Evolutionary conservation across 768 basidiomycete genomes (phyloP).

Genomic region (Rhizopogon roseolus): DNA sequence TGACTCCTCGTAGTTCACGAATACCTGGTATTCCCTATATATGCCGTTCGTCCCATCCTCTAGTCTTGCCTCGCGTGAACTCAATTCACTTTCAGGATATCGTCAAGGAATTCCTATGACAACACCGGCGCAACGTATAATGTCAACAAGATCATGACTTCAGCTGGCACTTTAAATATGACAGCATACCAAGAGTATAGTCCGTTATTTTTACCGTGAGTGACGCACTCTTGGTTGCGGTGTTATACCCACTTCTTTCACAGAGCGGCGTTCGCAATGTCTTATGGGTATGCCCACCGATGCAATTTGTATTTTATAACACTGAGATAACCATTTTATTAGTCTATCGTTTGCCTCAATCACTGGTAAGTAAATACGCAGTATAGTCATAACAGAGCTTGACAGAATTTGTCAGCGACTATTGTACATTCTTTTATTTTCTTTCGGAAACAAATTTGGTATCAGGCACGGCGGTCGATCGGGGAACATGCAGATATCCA

Average conservation of each 20-base stretch:
- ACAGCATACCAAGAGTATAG: constrained; percentile 50
- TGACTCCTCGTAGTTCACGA: constrained; percentile 43
- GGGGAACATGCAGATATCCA: constrained; percentile 82
- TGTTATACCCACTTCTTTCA: neutral
- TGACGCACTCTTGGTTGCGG: constrained; percentile 7
- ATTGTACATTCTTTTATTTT: constrained; percentile 42
- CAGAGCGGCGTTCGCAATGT: constrained; percentile 22
- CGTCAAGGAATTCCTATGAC: constrained; percentile 58
- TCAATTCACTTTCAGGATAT: constrained; percentile 35
- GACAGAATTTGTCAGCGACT: constrained; percentile 14
- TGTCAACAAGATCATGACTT: constrained; percentile 49
- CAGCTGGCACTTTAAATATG: constrained; percentile 48
- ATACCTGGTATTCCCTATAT: constrained; percentile 54
- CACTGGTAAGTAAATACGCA: constrained; percentile 44
- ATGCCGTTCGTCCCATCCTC: constrained; percentile 42
- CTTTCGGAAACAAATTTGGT: constrained; percentile 77
- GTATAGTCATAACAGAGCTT: neutral
- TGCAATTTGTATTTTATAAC: no score
- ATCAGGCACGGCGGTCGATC: constrained; percentile 62
- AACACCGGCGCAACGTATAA: constrained; percentile 55
- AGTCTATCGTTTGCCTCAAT: constrained; percentile 81
- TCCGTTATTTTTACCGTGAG: constrained; percentile 52
- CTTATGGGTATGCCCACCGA: constrained; percentile 24
- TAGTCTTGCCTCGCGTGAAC: neutral
- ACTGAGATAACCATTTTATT: constrained; percentile 38